A percentile compares a stretch with the other conserved stretches of the same genome.
These are phyloP conservation scores for Puccinia horiana DNA, from an alignment of 1,284 basidiomycete genomes.

Conservation along the genomic window DNA sequence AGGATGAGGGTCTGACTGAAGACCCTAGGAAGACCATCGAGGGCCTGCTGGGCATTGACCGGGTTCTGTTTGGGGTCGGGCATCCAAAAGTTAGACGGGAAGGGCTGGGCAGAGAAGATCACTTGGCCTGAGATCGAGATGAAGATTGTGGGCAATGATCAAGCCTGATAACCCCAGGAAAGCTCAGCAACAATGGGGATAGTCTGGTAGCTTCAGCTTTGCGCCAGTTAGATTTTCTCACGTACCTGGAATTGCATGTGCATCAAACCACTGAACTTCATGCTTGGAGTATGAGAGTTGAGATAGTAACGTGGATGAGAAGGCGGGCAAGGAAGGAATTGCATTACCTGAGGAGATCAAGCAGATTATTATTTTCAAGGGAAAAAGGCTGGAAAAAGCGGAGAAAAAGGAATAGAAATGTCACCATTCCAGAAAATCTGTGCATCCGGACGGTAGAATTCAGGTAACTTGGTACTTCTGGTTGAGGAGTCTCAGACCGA, in stretches of 20 bases:
- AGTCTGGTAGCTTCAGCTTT: no score
- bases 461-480: conserved; percentile 6
- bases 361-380: neutral
- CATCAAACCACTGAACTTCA: conserved; percentile 44
- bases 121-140: conserved; percentile 36
- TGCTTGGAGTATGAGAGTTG: conserved; percentile 45
- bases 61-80: conserved; percentile 27
- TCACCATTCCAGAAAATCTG: conserved; percentile 45
- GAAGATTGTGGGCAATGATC: conserved; percentile 8
- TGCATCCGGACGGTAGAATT: conserved; percentile 37
- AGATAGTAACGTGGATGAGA: conserved; percentile 19
- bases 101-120: conserved; percentile 25
- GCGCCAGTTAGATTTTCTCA: neutral
- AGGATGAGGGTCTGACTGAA: conserved; percentile 48
- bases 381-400: neutral
- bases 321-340: neutral
- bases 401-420: neutral
- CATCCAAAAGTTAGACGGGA: conserved; percentile 23
- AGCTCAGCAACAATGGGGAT: neutral
- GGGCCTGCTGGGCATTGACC: conserved; percentile 1
- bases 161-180: neutral
- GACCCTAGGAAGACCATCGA: conserved; percentile 37
- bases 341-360: conserved; percentile 32
- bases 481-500: conserved; percentile 25
- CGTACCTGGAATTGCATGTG: conserved; percentile 31